Percentiles rank a stretch among this genome's conserved stretches.
These are phyloP conservation scores for Pinus taeda DNA, from an alignment of 75 land plant species.

Conservation along the genomic window DNA sequence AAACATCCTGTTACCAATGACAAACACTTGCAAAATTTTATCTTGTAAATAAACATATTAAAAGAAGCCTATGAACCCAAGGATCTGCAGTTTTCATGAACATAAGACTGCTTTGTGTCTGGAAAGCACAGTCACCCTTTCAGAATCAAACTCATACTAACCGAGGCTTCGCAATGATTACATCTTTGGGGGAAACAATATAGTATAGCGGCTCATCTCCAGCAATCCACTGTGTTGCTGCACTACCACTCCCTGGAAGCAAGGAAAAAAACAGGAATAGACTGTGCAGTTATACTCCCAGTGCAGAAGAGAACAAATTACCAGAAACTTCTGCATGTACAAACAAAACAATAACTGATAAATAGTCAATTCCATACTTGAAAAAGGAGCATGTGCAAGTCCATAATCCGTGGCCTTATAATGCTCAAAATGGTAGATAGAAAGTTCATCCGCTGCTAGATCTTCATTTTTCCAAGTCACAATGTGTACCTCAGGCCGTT, in stretches of 20 bases:
- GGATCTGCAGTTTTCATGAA: not conserved
- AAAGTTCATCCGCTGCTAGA: slow-evolving; percentile 87
- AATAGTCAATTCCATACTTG: slow-evolving; percentile 27
- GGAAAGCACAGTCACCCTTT: not conserved
- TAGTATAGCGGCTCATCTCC: slow-evolving; percentile 96
- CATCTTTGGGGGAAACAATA: slow-evolving; percentile 95
- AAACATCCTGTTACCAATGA: not conserved
- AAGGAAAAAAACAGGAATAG: slow-evolving; percentile 5
- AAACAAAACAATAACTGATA: not conserved
- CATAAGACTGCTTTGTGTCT: not conserved
- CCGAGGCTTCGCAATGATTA: slow-evolving; percentile 96
- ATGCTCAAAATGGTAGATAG: slow-evolving; percentile 95
- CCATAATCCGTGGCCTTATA: slow-evolving; percentile 96
- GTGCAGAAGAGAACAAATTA: not conserved
- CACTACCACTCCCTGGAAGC: slow-evolving; percentile 79
- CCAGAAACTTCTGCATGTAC: not conserved
- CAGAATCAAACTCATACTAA: slow-evolving; percentile 23
- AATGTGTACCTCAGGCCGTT: slow-evolving; percentile 93
- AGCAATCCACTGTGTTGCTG: slow-evolving; percentile 94
- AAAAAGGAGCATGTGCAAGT: slow-evolving; percentile 89
- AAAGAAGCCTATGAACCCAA: not conserved
- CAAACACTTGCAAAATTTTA: not conserved
- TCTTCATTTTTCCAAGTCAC: slow-evolving; percentile 94
- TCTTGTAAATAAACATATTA: not conserved
- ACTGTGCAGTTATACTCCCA: not conserved